These are phyloP conservation scores for Schizophyllum amplum DNA, from an alignment of 1,284 basidiomycete genomes.

Conservation along the genomic window DNA sequence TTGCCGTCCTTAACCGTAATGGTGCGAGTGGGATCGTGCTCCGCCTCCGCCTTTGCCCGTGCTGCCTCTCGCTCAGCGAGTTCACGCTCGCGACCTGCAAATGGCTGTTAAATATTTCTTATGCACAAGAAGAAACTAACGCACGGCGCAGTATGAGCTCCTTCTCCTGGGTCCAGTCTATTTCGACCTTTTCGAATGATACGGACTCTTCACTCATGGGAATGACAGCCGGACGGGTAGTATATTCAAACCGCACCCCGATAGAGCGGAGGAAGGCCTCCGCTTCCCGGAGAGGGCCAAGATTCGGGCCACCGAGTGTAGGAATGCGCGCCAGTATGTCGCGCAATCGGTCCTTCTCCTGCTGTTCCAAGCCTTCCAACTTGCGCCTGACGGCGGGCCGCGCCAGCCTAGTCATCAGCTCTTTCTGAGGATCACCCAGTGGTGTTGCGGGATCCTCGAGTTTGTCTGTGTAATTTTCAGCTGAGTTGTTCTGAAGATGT, in stretches of 20 bases:
- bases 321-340: neutral
- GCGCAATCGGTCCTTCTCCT: neutral
- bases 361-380: neutral
- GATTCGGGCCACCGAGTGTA: neutral
- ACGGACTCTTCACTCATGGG: neutral
- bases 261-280: neutral
- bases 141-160: neutral
- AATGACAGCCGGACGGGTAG: neutral
- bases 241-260: neutral
- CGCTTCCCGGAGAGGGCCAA: neutral
- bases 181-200: neutral
- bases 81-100: neutral
- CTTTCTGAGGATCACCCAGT: neutral
- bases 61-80: neutral
- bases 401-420: neutral
- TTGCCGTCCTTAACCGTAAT: neutral
- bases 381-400: neutral
- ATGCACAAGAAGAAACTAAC: neutral
- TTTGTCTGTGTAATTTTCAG: neutral
- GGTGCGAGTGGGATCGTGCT: neutral
- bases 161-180: neutral
- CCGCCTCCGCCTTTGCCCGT: neutral
- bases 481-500: neutral
- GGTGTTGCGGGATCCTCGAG: neutral
- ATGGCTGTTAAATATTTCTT: neutral